These are phyloP conservation scores for Venturia effusa DNA, from an alignment of 2,329 filamentous ascomycete species.

Conservation along the genomic window DNA sequence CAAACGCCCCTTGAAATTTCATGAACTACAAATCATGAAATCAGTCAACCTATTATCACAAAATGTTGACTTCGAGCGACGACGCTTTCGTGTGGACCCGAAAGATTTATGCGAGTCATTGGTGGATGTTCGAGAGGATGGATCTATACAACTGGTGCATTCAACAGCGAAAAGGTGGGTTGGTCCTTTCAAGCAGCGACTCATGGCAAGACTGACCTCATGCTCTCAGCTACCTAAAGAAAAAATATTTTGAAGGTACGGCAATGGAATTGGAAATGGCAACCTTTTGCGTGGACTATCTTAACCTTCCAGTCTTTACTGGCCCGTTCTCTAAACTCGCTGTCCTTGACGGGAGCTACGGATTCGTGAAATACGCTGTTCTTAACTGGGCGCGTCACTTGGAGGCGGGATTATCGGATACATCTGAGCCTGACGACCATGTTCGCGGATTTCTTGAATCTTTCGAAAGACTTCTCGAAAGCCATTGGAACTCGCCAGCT, in stretches of 20 bases:
- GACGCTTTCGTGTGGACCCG: constrained; percentile 19
- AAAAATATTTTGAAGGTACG: constrained; percentile 7
- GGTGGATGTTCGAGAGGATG: constrained; percentile 22
- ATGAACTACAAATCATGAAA: constrained; percentile 31
- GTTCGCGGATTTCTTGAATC: constrained; percentile 12
- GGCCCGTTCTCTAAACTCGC: constrained; percentile 2
- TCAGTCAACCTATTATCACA: constrained; percentile 21
- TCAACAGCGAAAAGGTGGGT: constrained; percentile 26
- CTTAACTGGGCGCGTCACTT: constrained; percentile 15
- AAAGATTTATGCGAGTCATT: constrained; percentile 28
- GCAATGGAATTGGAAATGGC: constrained; percentile 13
- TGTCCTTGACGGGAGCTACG: constrained; percentile 14
- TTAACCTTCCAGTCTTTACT: constrained; percentile 13
- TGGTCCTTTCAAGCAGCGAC: not conserved
- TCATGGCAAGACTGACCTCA: not conserved
- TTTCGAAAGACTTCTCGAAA: constrained; percentile 12
- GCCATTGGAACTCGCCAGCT: constrained; percentile 13
- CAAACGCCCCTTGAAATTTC: constrained; percentile 29
- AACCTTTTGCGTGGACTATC: constrained; percentile 15
- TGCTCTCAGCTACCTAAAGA: too few relatives aligned
- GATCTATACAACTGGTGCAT: constrained; percentile 29
- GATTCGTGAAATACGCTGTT: constrained; percentile 15
- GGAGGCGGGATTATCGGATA: constrained; percentile 12
- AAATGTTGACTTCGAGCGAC: constrained; percentile 20
- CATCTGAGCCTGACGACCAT: not conserved